Evolutionary conservation across 2,329 filamentous ascomycete species (phyloP), one percentile per base, ranked within the genome.

Genomic region (Dactylonectria macrodidyma): DNA sequence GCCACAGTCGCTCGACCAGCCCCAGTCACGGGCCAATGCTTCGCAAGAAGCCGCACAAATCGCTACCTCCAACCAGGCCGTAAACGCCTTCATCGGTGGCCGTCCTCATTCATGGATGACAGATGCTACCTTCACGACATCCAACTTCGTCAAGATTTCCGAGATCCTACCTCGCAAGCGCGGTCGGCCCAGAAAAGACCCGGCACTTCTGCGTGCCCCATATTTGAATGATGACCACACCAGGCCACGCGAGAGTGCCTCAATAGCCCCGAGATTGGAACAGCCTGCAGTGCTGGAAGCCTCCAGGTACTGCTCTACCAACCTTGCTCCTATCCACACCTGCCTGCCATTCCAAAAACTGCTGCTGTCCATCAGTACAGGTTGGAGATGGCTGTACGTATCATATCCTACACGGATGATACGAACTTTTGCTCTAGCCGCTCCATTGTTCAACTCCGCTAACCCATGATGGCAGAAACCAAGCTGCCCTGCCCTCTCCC

Each of bases 401-500:
- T n/a, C 24, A 34, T 30, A 19, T 36, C 46, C 48, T n/a, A 24
- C 46, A 50, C 51, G 26, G 56, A 38, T 38, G n/a, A 58, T 30
- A 44, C 57, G 51, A 46, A 26, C 41, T 51, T 57, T 38, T 52
- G 26, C 44, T 56, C 48, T 22, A 47, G 34, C 12, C 57, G 24
- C 33, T 14, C 54, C 36, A 26, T 54, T 41, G 33, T 44, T 48
- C 55, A 52, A 46, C 62, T 46, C 52, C 50, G 58, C 73, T 76
- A 65, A 76, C 62, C 44, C 26, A 33, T 30, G 19, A 41, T 50
- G 22, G 56, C 47, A 77, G 75, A 71, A 33, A 55, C 22, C 70
- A 77, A 65, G 72, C 80, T 36, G 81, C 87, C 19, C 84, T 92
- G 57, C 88, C 89, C 7, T 91, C 91, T 14, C 90, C 91, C 34